These are phyloP conservation scores for Astrothelium subdiscretum DNA, from an alignment of 495 filamentous ascomycete genomes.

Conservation along the genomic window DNA sequence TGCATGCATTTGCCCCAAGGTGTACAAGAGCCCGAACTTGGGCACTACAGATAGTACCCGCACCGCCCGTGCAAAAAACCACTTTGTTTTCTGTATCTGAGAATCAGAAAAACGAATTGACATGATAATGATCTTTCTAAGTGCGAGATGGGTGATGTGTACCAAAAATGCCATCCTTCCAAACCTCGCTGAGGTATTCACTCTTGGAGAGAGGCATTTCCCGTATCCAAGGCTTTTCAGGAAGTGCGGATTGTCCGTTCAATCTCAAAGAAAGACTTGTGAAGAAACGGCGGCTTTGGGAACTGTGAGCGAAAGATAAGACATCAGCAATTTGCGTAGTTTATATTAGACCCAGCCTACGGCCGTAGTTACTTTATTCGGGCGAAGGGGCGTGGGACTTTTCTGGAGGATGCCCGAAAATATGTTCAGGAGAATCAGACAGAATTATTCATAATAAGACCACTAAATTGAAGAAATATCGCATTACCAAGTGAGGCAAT, in stretches of 20 bases:
- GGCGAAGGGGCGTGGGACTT: background rate
- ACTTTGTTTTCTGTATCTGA: conserved; percentile 56
- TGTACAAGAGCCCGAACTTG: conserved; percentile 85
- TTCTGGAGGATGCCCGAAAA: background rate
- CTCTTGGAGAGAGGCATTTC: conserved; percentile 55
- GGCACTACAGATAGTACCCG: conserved; percentile 84
- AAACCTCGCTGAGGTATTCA: conserved; percentile 67
- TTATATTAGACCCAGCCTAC: too few species aligned
- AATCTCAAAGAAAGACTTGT: background rate
- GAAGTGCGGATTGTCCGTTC: background rate
- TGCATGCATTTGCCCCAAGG: conserved; percentile 86
- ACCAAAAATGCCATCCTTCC: conserved; percentile 83
- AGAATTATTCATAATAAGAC: background rate
- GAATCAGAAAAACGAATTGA: background rate
- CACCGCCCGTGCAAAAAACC: conserved; percentile 90
- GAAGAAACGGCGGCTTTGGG: background rate
- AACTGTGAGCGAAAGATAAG: background rate
- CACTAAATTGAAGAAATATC: background rate
- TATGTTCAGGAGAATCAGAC: background rate
- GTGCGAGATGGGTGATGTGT: conserved; percentile 10
- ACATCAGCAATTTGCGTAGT: background rate
- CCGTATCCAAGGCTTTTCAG: background rate
- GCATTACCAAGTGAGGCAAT: background rate
- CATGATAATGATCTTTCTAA: background rate
- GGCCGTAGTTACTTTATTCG: background rate